Evolutionary conservation across 352 stramenopile genomes (phyloP).

Genomic region (Achlya hypogyna): DNA sequence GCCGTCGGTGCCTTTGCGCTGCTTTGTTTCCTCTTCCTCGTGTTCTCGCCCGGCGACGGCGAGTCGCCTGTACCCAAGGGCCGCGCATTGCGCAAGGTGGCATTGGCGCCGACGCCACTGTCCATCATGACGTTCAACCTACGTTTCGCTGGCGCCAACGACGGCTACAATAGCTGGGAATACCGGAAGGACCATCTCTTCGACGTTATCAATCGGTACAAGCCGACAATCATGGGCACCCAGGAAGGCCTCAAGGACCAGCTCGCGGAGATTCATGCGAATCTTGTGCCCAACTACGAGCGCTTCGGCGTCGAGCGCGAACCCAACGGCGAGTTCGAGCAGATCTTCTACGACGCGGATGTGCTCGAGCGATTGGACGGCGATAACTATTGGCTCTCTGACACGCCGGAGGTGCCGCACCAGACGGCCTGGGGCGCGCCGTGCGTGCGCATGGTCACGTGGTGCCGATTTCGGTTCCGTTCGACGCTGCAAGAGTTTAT

Average conservation of each 20-base stretch:
- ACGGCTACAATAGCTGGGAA: constrained; percentile 55
- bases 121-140: constrained; percentile 83
- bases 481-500: constrained; percentile 58
- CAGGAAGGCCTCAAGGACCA: constrained; percentile 66
- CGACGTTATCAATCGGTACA: constrained; percentile 65
- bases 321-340: constrained; percentile 63
- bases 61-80: constrained; percentile 16
- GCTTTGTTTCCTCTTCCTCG: constrained; percentile 54
- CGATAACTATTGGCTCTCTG: constrained; percentile 72
- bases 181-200: constrained; percentile 66
- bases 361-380: constrained; percentile 45
- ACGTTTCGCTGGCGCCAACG: constrained; percentile 50
- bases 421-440: constrained; percentile 54
- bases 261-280: constrained; percentile 41
- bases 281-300: constrained; percentile 54
- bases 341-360: constrained; percentile 67
- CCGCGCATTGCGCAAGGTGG: constrained; percentile 25
- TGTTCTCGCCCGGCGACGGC: constrained; percentile 36
- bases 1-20: constrained; percentile 54
- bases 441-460: constrained; percentile 63
- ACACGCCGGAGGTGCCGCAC: constrained; percentile 42
- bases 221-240: constrained; percentile 59
- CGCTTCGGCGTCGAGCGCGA: constrained; percentile 64
- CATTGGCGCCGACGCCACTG: constrained; percentile 34
- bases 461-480: constrained; percentile 53